These are phyloP conservation scores for Lactifluus echinatus DNA, from an alignment of 768 basidiomycete species.

Conservation along the genomic window DNA sequence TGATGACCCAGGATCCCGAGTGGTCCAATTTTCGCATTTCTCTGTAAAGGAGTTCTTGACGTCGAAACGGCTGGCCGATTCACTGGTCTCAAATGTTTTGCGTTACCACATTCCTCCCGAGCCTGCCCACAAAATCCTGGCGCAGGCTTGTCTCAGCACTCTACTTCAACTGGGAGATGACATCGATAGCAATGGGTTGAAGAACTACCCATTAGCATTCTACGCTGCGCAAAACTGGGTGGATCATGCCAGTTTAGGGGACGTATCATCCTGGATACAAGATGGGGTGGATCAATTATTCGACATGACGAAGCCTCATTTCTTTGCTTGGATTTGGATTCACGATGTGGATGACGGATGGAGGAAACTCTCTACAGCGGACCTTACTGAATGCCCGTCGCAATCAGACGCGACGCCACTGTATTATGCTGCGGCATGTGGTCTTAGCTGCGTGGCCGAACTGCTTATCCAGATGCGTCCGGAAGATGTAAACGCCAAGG, in stretches of 20 bases:
- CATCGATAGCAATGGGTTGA: too few species aligned
- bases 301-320: background rate
- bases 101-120: background rate
- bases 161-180: background rate
- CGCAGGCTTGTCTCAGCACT: background rate
- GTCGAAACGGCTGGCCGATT: background rate
- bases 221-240: background rate
- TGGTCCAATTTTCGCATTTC: background rate
- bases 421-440: background rate
- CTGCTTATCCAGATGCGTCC: background rate
- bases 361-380: background rate
- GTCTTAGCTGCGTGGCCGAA: background rate
- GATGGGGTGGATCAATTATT: background rate
- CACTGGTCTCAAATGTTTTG: background rate
- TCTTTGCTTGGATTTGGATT: background rate
- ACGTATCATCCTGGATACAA: background rate
- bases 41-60: too few species aligned
- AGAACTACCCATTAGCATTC: background rate
- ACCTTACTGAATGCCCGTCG: background rate
- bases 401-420: background rate
- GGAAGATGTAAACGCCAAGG: background rate
- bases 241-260: background rate
- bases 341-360: background rate
- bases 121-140: background rate
- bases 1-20: background rate